Evolutionary conservation across 2,329 filamentous ascomycete genomes (phyloP), one percentile per base, ranked within the genome.

Genomic region (Pseudogymnoascus sp.): DNA sequence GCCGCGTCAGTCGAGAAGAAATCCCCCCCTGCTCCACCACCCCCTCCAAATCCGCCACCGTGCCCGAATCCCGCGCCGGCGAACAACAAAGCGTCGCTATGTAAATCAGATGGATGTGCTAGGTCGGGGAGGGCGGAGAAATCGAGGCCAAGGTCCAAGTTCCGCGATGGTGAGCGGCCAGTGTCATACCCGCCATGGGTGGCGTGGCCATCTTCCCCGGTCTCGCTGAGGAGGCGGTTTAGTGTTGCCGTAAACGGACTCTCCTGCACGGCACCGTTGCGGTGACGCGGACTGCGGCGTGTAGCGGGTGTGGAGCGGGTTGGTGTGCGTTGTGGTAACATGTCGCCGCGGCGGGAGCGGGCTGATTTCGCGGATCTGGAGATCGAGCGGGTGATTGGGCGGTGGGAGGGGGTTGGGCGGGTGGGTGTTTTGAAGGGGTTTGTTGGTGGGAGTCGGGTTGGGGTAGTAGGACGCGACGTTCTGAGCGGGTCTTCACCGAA

Each of bases 1-100:
- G 37, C 37, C 40, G 73, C 70, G 69, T 78, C 76, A 1, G 77
- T 77, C 18, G 73, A 73, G 62, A 79, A 76, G 63, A 78, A 73
- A 62, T 79, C 77, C 3, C 4, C 50, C 1, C 50, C 50, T 7
- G 18, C 33, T 16, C 50, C 50, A 1, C 25, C 40, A 4, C 40
- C 50, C 2, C 50, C 50, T 42, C 75, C 72, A 47, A 71, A 65
- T 11, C 50, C 50, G 42, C 75, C 72, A 47, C 71, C 66, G 18
- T 60, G 59, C 0, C 59, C 59, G 61, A n/a, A 73, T 25, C 25
- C 65, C 10, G 63, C 42, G 16, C 60, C 68, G 65, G 25, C 68
- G 63, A 72, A 72, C 28, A 70, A 65, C 23, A 67, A 60, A 10
- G 69, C 63, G 1, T 64, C 40, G 60, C 67, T 63, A 28, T 65